These are phyloP conservation scores for Volvariella volvacea DNA, from an alignment of 1,284 basidiomycete genomes.

Conservation along the genomic window DNA sequence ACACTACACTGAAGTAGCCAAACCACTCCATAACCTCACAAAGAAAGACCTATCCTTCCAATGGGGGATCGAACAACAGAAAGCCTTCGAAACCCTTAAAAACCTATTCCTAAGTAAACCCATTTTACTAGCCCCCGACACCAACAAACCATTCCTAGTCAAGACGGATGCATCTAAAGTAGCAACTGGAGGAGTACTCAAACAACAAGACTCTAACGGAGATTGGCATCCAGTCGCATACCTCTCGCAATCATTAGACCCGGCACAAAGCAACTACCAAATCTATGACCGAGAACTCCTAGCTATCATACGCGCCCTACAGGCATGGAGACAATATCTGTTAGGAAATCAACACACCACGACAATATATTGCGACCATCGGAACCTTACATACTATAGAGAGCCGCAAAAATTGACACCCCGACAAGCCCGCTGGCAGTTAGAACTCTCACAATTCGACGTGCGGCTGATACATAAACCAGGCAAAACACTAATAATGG, in stretches of 20 bases:
- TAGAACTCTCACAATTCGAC: slow-evolving; percentile 26
- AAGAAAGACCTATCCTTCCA: slow-evolving; percentile 12
- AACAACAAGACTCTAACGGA: slow-evolving; percentile 14
- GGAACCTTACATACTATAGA: slow-evolving; percentile 35
- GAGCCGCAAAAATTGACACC: slow-evolving; percentile 26
- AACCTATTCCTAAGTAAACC: slow-evolving; percentile 13
- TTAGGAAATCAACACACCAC: slow-evolving; percentile 1
- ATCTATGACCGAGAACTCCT: slow-evolving; percentile 43
- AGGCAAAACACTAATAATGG: slow-evolving; percentile 22
- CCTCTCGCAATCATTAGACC: slow-evolving; percentile 15
- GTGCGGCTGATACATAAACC: slow-evolving; percentile 31
- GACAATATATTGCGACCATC: slow-evolving; percentile 15
- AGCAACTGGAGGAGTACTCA: slow-evolving; percentile 22
- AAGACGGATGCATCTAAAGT: slow-evolving; percentile 22
- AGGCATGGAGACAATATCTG: slow-evolving; percentile 9
- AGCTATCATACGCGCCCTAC: slow-evolving; percentile 20
- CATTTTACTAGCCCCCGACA: slow-evolving; percentile 14
- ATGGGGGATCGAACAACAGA: slow-evolving; percentile 13
- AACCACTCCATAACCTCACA: slow-evolving; percentile 14
- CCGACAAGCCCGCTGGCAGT: slow-evolving; percentile 34
- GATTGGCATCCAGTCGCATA: slow-evolving; percentile 19
- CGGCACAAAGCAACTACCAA: slow-evolving; percentile 32
- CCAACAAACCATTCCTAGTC: slow-evolving; percentile 15
- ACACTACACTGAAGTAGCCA: slow-evolving; percentile 20
- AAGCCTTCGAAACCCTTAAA: slow-evolving; percentile 18